Base-by-base conservation (phyloP, 2,329 filamentous ascomycete genomes). In the Paraphoma sp. region DNA sequence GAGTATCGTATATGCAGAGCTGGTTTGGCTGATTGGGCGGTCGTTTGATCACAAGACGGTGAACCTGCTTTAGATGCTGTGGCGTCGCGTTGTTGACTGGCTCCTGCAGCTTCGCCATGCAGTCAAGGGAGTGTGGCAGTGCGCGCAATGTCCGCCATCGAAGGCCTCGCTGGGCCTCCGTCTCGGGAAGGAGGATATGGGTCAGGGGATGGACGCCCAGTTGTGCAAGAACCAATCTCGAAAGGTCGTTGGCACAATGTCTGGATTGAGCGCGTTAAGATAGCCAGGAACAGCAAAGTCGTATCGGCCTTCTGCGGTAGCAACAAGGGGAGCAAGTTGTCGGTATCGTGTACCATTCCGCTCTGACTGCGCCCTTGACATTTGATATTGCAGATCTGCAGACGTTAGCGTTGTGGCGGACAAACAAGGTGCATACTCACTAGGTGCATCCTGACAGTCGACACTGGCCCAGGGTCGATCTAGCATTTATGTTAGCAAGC, bases 271-370 rank as follows among this genome's bases (percentile, higher is more conserved):
- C 10, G 64, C 56, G 70, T 90, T 90, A 51, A 92, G 76, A 58
- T 87, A 89, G 2, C 67, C 71, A 1, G 86, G 76, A 11, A 83
- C 77, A 3, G 79, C 77, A 64, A 90, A 89, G 60, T 88, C 85
- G 68, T 90, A 92, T 9, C 87, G 83, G 2, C 88, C 87, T 59
- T 89, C 84, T 16, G 86, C 86, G 0, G 89, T 92, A 31, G 87
- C 88, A 38, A 90, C 80, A 23, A 92, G 82, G 31, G 87, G 81
- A 56, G 87, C 83, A 48, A 89, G 65, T 4, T 78, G 78, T 54
- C 74, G 70, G 56, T 80, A 76, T 47, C 73, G 69, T 12, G 68
- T 57, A 1, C 65, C 45, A 43, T 80, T 73, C 16, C 68, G 65
- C 23, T 51, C 63, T n/a, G 67, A 63, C 45, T 71, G 69, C 12